Percentiles rank a stretch among this genome's conserved stretches.
phyloP scores from a whole-genome alignment of 768 basidiomycete genomes.

The Mycena rosella region DNA sequence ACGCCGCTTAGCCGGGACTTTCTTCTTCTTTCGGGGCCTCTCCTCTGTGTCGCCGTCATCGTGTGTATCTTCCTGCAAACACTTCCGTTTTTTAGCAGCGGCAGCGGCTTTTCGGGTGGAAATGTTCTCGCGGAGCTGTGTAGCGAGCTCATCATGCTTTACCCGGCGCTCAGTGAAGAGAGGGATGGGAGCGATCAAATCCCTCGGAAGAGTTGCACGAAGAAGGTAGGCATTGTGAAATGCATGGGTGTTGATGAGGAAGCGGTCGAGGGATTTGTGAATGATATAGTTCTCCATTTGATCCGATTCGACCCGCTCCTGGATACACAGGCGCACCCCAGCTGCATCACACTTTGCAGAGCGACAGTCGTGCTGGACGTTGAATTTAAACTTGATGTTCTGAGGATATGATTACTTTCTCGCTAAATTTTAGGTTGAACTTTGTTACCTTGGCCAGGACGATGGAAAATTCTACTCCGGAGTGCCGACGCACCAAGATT shows the following conservation, averaged over 20 bases:
- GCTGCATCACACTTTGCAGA: constrained; percentile 43
- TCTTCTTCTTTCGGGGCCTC: background rate
- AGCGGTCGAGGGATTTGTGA: constrained; percentile 27
- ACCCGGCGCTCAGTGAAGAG: background rate
- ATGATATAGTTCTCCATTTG: constrained; percentile 52
- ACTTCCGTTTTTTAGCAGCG: background rate
- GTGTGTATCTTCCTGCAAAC: background rate
- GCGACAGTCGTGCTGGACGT: background rate
- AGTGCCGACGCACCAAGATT: too few relatives aligned
- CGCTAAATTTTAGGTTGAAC: background rate
- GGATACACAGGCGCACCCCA: constrained; percentile 47
- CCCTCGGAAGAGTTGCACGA: background rate
- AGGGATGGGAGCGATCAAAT: background rate
- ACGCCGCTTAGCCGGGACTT: background rate
- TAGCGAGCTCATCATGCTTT: background rate
- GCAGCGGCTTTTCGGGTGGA: background rate
- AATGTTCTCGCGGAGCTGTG: background rate
- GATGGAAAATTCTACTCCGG: background rate
- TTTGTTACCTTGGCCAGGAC: constrained; percentile 5
- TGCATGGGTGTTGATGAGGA: too few relatives aligned
- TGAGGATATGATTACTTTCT: constrained; percentile 42
- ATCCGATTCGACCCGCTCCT: too few relatives aligned
- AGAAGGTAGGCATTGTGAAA: background rate
- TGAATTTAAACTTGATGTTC: constrained; percentile 6
- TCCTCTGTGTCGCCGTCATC: background rate